phyloP scores from a whole-genome alignment of 2,329 filamentous ascomycete genomes.

The Fusarium humuli region DNA sequence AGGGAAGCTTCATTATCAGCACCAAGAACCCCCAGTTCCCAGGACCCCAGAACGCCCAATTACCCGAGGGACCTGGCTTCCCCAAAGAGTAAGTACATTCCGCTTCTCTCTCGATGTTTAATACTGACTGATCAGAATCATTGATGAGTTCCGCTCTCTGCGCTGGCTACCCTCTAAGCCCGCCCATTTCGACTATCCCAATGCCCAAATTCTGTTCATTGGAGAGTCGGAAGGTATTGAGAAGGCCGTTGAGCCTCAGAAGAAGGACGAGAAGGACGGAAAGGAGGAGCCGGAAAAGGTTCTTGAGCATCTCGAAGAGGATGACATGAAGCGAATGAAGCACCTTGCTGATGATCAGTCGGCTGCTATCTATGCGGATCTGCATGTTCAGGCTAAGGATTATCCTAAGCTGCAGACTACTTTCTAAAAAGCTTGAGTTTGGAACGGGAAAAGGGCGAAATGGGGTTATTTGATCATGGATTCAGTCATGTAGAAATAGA shows the following conservation, averaged over 20 bases:
- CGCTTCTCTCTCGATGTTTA: neutral
- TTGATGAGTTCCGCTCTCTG: slow-evolving; percentile 76
- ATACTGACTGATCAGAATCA: slow-evolving; percentile 60
- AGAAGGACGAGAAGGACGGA: slow-evolving; percentile 34
- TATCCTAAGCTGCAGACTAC: slow-evolving; percentile 48
- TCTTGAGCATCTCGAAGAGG: slow-evolving; percentile 78
- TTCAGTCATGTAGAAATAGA: neutral
- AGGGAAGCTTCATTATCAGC: slow-evolving; percentile 82
- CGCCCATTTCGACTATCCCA: slow-evolving; percentile 78
- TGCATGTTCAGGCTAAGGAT: slow-evolving; percentile 41
- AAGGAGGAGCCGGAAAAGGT: slow-evolving; percentile 73
- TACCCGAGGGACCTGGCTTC: slow-evolving; percentile 76
- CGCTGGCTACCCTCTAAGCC: slow-evolving; percentile 82
- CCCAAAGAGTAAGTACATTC: slow-evolving; percentile 69
- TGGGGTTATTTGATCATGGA: neutral
- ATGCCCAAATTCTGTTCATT: slow-evolving; percentile 82
- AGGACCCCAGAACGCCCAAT: slow-evolving; percentile 70
- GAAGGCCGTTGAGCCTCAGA: slow-evolving; percentile 64
- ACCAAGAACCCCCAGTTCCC: slow-evolving; percentile 82
- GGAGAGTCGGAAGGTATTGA: slow-evolving; percentile 72
- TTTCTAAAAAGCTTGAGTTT: slow-evolving; percentile 27
- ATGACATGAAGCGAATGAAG: slow-evolving; percentile 76
- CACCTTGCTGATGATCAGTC: slow-evolving; percentile 60
- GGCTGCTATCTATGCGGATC: slow-evolving; percentile 44
- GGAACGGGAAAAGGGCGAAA: neutral